Conservation (phyloP, 305 asterid species). For the Fraxinus platypoda region DNA sequence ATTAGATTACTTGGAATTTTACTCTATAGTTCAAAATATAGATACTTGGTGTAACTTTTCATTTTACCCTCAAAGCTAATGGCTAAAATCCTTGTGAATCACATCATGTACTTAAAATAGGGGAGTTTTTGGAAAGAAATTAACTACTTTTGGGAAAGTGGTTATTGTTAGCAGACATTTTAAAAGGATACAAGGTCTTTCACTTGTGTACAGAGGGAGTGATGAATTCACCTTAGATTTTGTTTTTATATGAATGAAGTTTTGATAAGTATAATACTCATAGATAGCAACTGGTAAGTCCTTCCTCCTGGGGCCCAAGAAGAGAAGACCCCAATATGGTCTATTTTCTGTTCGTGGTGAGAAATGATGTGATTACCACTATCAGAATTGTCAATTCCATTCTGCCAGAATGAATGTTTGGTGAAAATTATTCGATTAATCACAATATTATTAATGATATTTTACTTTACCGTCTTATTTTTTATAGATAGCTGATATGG, state of each 20-base stretch:
- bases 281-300: background rate
- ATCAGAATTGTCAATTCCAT: slow-evolving; percentile 12
- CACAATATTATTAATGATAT: background rate
- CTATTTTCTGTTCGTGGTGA: slow-evolving; percentile 3
- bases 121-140: background rate
- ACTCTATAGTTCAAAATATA: background rate
- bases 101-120: background rate
- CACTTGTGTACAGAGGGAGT: background rate
- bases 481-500: slow-evolving; percentile 93
- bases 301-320: background rate
- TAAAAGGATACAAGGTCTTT: background rate
- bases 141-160: background rate
- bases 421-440: slow-evolving; percentile 1
- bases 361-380: slow-evolving; percentile 10
- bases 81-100: background rate
- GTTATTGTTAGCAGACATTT: background rate
- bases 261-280: background rate
- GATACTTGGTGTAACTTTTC: background rate
- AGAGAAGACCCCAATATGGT: background rate
- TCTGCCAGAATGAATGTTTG: background rate
- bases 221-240: background rate
- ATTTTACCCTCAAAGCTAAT: background rate
- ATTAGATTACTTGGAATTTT: background rate
- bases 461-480: too few species aligned
- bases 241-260: background rate